These are phyloP conservation scores for Hansfordia pulvinata DNA, from an alignment of 2,329 filamentous ascomycete genomes.

Conservation along the genomic window DNA sequence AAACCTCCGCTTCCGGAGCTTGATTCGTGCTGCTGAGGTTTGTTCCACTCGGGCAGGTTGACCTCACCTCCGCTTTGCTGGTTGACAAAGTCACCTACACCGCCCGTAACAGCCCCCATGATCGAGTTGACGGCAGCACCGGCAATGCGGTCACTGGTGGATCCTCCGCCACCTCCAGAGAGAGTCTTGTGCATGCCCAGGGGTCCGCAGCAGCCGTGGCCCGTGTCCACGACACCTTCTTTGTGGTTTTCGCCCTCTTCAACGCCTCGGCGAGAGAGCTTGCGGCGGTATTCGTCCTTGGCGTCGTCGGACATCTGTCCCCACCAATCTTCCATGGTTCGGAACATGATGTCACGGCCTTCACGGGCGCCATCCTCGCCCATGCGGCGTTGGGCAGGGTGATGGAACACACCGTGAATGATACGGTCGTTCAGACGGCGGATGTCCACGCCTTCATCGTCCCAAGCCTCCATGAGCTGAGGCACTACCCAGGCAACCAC, in stretches of 20 bases:
- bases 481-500: constrained; percentile 79
- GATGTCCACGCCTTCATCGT: constrained; percentile 59
- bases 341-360: constrained; percentile 65
- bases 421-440: constrained; percentile 62
- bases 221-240: constrained; percentile 68
- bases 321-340: constrained; percentile 79
- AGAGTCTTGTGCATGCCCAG: constrained; percentile 63
- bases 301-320: constrained; percentile 44
- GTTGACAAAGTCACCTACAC: constrained; percentile 30
- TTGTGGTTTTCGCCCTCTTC: constrained; percentile 71
- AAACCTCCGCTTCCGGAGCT: constrained; percentile 37
- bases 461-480: constrained; percentile 78
- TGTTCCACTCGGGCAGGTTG: constrained; percentile 19
- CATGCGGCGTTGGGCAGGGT: constrained; percentile 63
- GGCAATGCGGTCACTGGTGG: constrained; percentile 41
- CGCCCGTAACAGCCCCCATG: constrained; percentile 42
- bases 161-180: constrained; percentile 27
- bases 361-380: constrained; percentile 59
- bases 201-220: constrained; percentile 71
- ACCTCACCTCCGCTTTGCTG: constrained; percentile 25
- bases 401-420: constrained; percentile 72
- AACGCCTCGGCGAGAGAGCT: constrained; percentile 70
- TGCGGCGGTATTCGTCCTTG: constrained; percentile 54
- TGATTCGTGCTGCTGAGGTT: constrained; percentile 9
- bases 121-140: constrained; percentile 41